Evolutionary conservation across 768 basidiomycete species (phyloP).

Genomic region (Leucocoprinus leucothites): DNA sequence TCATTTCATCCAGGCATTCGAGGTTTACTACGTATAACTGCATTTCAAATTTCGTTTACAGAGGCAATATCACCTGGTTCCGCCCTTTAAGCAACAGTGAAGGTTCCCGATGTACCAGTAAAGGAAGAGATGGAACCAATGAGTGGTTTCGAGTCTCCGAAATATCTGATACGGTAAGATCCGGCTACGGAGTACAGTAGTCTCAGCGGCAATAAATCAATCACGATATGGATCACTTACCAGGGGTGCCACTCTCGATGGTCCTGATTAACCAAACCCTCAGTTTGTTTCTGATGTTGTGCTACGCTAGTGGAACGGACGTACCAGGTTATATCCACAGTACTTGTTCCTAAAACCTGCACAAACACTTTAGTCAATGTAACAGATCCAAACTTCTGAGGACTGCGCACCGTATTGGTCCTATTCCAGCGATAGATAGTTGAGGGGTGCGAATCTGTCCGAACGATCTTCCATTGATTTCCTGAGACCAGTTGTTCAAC

Average conservation of each 20-base stretch:
- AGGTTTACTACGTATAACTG: too few relatives aligned
- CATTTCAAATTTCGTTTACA: too few relatives aligned
- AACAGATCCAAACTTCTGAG: neutral
- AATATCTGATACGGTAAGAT: constrained; percentile 68
- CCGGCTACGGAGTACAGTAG: constrained; percentile 42
- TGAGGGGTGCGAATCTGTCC: constrained; percentile 78
- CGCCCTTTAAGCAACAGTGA: constrained; percentile 46
- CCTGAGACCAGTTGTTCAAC: constrained; percentile 52
- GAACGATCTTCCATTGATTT: constrained; percentile 49
- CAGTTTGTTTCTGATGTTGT: constrained; percentile 10
- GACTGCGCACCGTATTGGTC: constrained; percentile 43
- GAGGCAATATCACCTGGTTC: too few relatives aligned
- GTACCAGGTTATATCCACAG: constrained; percentile 66
- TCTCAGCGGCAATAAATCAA: neutral
- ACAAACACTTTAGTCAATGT: constrained; percentile 5
- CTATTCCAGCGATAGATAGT: constrained; percentile 66
- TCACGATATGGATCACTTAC: constrained; percentile 30
- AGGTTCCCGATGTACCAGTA: constrained; percentile 57
- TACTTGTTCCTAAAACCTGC: constrained; percentile 58
- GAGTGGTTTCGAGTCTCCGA: constrained; percentile 73
- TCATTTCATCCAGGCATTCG: too few relatives aligned
- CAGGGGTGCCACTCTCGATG: constrained; percentile 57
- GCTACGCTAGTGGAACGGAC: constrained; percentile 14
- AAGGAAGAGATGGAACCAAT: constrained; percentile 63
- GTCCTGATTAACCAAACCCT: constrained; percentile 37